Evolutionary conservation across 805 yeast species (phyloP).

Genomic region (Metschnikowia cubensis): DNA sequence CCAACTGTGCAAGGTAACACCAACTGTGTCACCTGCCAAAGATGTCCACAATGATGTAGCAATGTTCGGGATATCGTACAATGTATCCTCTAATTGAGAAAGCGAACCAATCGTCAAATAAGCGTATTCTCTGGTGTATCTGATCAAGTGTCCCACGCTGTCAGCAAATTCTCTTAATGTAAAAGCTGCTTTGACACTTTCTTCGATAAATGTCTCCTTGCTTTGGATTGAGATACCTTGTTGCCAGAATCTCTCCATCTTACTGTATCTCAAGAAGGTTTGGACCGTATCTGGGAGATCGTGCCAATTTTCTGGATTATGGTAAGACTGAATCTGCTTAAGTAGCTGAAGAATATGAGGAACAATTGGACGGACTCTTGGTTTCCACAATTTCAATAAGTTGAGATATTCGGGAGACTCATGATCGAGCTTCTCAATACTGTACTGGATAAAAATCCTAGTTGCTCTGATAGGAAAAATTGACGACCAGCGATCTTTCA

Average conservation of each 20-base stretch:
- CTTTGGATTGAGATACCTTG: conserved; percentile 94
- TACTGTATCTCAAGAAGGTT: conserved; percentile 82
- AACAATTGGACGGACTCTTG: conserved; percentile 84
- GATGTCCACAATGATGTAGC: conserved; percentile 79
- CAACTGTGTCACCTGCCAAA: conserved; percentile 77
- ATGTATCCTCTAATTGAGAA: conserved; percentile 81
- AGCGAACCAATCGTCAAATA: conserved; percentile 86
- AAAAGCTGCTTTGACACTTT: conserved; percentile 88
- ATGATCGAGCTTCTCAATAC: conserved; percentile 85
- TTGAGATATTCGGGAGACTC: conserved; percentile 69
- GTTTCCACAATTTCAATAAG: conserved; percentile 80
- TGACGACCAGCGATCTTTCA: conserved; percentile 89
- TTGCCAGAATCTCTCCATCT: conserved; percentile 96
- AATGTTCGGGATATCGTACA: conserved; percentile 80
- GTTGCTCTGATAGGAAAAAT: conserved; percentile 95
- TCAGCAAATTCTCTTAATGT: conserved; percentile 96
- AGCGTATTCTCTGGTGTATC: conserved; percentile 96
- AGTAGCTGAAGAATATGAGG: conserved; percentile 87
- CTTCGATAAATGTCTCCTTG: conserved; percentile 90
- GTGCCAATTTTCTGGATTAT: conserved; percentile 88
- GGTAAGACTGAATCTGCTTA: conserved; percentile 90
- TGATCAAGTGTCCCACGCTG: conserved; percentile 90
- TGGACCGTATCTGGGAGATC: conserved; percentile 86
- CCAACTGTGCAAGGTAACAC: conserved; percentile 94
- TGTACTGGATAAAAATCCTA: conserved; percentile 88